These are phyloP conservation scores for Aspergillus sp. DNA, from an alignment of 2,329 filamentous ascomycete genomes.

Conservation along the genomic window DNA sequence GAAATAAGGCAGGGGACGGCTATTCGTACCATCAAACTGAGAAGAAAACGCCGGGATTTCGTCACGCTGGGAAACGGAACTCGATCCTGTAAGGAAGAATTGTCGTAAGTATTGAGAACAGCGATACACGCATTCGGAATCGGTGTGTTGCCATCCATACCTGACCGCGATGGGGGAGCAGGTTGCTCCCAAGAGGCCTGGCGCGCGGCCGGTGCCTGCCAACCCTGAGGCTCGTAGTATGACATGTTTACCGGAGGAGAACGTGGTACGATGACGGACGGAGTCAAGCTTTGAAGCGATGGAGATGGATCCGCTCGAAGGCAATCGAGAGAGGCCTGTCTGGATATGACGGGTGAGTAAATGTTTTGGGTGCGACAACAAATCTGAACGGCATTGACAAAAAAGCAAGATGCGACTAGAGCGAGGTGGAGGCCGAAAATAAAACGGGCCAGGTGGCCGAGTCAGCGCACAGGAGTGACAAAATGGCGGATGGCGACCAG, in stretches of 20 bases:
- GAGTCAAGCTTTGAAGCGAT: conserved; percentile 20
- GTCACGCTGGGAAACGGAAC: conserved; percentile 72
- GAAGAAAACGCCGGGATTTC: conserved; percentile 77
- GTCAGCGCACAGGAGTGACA: conserved; percentile 8
- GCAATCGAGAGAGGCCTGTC: conserved; percentile 30
- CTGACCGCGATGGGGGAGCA: conserved; percentile 70
- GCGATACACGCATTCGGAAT: background rate
- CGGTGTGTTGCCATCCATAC: conserved; percentile 46
- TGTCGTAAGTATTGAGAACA: background rate
- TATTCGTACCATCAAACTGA: conserved; percentile 79
- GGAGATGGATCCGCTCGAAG: conserved; percentile 27
- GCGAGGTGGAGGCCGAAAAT: conserved; percentile 5
- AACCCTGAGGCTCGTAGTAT: conserved; percentile 69
- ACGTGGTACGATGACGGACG: conserved; percentile 18
- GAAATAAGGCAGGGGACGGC: background rate
- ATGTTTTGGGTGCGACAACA: conserved; percentile 14
- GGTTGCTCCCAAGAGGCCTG: conserved; percentile 74
- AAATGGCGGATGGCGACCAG: conserved; percentile 18
- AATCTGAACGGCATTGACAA: background rate
- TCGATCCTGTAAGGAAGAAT: conserved; percentile 60
- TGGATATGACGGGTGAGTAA: conserved; percentile 21
- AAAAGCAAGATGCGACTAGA: background rate
- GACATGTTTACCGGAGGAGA: conserved; percentile 54
- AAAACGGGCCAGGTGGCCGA: conserved; percentile 11
- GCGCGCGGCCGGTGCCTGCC: conserved; percentile 60